phyloP scores from a whole-genome alignment of 345 rosid species.

The Arabis alpina region DNA sequence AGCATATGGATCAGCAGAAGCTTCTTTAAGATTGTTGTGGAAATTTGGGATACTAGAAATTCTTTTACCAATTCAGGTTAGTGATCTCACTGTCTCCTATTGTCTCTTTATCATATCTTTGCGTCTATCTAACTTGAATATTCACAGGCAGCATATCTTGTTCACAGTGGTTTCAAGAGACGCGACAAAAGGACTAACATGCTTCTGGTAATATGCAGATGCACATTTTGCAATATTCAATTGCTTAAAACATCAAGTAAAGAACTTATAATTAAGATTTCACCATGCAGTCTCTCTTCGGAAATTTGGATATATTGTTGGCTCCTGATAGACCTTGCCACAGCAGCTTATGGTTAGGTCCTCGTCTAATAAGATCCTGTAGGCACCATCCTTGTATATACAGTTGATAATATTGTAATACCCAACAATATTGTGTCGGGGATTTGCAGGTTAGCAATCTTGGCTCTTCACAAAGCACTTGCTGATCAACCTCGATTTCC shows the following conservation, averaged over 20 bases:
- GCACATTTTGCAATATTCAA: not conserved
- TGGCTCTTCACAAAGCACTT: conserved; percentile 80
- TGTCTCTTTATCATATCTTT: conserved; percentile 11
- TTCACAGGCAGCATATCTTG: conserved; percentile 79
- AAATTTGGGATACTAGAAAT: conserved; percentile 85
- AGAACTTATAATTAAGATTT: conserved; percentile 30
- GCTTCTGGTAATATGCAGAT: conserved; percentile 64
- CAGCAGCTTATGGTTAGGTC: conserved; percentile 72
- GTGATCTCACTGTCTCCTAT: conserved; percentile 14
- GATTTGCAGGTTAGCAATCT: conserved; percentile 63
- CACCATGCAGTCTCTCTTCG: conserved; percentile 67
- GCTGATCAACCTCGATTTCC: conserved; percentile 71
- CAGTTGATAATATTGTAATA: not conserved
- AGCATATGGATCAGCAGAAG: conserved; percentile 95
- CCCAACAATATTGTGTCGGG: not conserved
- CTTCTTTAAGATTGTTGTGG: conserved; percentile 84
- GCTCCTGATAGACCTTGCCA: conserved; percentile 91
- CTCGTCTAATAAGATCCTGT: not conserved
- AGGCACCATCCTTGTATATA: not conserved
- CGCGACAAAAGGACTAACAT: conserved; percentile 80
- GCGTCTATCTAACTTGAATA: conserved; percentile 36
- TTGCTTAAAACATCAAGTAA: not conserved
- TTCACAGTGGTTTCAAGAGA: conserved; percentile 64
- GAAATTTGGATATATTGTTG: conserved; percentile 71
- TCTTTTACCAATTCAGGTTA: conserved; percentile 81